Evolutionary conservation across 306 rosid genomes (phyloP), one percentile per base, ranked within the genome.

Genomic region (Hippophae gyantsensis): DNA sequence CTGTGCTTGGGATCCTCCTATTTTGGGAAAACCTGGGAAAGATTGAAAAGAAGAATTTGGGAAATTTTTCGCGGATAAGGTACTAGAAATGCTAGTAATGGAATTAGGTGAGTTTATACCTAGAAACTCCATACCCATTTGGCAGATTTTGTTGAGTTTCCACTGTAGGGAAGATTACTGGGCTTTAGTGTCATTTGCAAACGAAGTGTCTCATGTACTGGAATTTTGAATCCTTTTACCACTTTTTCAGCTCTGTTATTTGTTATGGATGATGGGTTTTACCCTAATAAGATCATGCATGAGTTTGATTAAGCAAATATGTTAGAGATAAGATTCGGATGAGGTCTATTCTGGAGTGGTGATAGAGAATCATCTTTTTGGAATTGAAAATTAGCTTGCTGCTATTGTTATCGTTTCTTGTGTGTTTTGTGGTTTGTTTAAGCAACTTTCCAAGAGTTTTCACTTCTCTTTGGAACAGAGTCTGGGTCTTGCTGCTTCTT

Each of bases 161-260:
- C 81, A 86, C 18, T 77, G 72, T 41, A 80, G 67, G 73, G 82
- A 86, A 59, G 85, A 81, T 66, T 81, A 13, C 18, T 80, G 83
- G 69, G 94, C 90, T 0, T 47, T 86, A 60, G 88, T 79, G 54
- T 67, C 82, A 49, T 63, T 89, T 76, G 74, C 78, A 54, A 73
- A 68, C 73, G 74, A 14, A 75, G 80, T 53, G 78, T 47, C 56
- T 74, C 82, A 0, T 58, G 60, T 54, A 46, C 65, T 8, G 87
- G 86, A 56, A 42, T 89, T 68, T 71, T 89, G 7, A 84, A 81
- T 72, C 95, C 97, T 54, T 84, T 86, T 64, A 84, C 89, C 0
- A 71, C 80, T 57, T 80, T 81, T 56, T 73, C 86, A 11, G 90
- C 90, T 54, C 83, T 86, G 43, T 70, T 89, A 62, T 82, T 78